phyloP scores from a whole-genome alignment of 805 yeast species.

The Kazachstania psychrophila region DNA sequence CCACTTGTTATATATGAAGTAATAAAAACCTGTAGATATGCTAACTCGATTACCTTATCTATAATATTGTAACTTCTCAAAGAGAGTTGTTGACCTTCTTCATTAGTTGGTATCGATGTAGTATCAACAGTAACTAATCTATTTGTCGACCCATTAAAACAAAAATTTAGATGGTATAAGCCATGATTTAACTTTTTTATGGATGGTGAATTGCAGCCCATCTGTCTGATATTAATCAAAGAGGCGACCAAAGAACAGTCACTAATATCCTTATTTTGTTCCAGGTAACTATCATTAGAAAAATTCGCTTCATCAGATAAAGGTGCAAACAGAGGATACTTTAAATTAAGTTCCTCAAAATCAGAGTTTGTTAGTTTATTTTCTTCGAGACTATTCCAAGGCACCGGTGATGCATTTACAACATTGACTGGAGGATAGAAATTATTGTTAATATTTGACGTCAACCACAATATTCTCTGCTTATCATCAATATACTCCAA shows the following conservation, averaged over 20 bases:
- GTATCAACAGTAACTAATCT: conserved; percentile 19
- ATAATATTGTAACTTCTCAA: conserved; percentile 9
- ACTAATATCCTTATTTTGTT: conserved; percentile 26
- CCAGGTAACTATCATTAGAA: conserved; percentile 1
- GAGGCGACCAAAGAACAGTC: conserved; percentile 76
- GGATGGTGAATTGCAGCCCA: conserved; percentile 9
- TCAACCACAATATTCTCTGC: conserved; percentile 19
- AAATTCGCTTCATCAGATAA: conserved; percentile 1
- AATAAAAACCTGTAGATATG: conserved; percentile 52
- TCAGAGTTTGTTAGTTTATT: neutral
- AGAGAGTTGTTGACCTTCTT: conserved; percentile 12
- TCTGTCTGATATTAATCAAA: conserved; percentile 40
- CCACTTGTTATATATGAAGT: conserved; percentile 58
- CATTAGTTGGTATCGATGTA: conserved; percentile 15
- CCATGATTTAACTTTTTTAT: conserved; percentile 10
- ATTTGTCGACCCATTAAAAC: conserved; percentile 22
- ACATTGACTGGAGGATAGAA: conserved; percentile 24
- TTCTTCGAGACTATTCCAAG: conserved; percentile 12
- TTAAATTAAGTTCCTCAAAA: conserved; percentile 1
- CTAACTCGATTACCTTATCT: conserved; percentile 54
- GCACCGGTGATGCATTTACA: conserved; percentile 13
- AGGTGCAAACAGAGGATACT: conserved; percentile 6
- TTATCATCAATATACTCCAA: conserved; percentile 6
- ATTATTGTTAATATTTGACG: conserved; percentile 12
- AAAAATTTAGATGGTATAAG: conserved; percentile 15